These are phyloP conservation scores for Talaromyces trachyspermus DNA, from an alignment of 495 filamentous ascomycete genomes.

Conservation along the genomic window DNA sequence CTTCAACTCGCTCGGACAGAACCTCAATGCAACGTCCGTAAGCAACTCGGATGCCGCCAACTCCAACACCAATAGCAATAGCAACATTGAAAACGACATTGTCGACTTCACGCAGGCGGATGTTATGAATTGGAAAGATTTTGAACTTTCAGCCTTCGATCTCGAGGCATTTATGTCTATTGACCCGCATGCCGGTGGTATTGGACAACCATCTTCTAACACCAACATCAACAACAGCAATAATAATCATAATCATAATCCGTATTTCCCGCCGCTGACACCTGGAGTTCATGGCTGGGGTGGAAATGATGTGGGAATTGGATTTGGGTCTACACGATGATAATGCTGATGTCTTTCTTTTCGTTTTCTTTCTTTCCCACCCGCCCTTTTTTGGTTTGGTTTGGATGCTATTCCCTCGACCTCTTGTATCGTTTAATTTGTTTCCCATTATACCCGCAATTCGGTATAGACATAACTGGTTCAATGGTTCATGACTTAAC, in stretches of 20 bases:
- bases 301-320: not conserved
- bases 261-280: too few relatives aligned
- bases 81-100: slow-evolving; percentile 9
- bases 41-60: not conserved
- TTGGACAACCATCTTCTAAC: too few relatives aligned
- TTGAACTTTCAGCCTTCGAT: slow-evolving; percentile 42
- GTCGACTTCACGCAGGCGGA: slow-evolving; percentile 37
- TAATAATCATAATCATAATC: too few relatives aligned
- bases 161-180: slow-evolving; percentile 36
- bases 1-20: slow-evolving; percentile 6
- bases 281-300: not conserved
- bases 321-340: not conserved
- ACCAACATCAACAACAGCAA: too few relatives aligned
- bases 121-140: slow-evolving; percentile 33
- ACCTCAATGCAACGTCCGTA: slow-evolving; percentile 1
- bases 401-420: too few relatives aligned
- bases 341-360: too few relatives aligned
- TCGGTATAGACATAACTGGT: too few relatives aligned
- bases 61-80: not conserved
- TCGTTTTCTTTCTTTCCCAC: too few relatives aligned
- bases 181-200: slow-evolving; percentile 13
- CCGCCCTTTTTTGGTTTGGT: too few relatives aligned
- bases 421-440: too few relatives aligned
- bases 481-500: too few relatives aligned
- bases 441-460: too few relatives aligned